phyloP scores from a whole-genome alignment of 371 early-diverging fungal genomes.

The Umbelopsis sp. region DNA sequence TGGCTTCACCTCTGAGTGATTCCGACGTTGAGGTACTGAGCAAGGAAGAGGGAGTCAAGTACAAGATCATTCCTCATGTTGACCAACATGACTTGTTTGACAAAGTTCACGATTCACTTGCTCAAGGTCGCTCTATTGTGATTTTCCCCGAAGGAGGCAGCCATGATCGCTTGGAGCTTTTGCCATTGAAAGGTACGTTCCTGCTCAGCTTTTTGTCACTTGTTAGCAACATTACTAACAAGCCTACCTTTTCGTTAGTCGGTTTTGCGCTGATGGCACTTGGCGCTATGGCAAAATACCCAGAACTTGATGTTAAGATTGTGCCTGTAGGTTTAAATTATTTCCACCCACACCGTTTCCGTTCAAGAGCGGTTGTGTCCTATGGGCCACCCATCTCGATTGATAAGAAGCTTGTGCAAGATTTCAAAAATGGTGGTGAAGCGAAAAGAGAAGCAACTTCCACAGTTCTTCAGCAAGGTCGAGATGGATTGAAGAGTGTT shows the following conservation, averaged over 20 bases:
- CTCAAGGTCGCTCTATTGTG: constrained; percentile 69
- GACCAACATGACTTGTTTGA: constrained; percentile 77
- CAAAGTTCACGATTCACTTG: constrained; percentile 70
- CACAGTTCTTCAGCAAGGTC: constrained; percentile 61
- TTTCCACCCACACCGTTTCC: constrained; percentile 89
- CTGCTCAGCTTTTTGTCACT: background rate
- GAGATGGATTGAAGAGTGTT: constrained; percentile 72
- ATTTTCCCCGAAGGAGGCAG: constrained; percentile 94
- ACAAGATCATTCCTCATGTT: constrained; percentile 73
- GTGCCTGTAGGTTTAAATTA: constrained; percentile 87
- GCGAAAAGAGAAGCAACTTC: constrained; percentile 74
- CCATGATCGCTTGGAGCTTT: constrained; percentile 86
- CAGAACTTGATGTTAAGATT: constrained; percentile 77
- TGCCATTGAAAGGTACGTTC: constrained; percentile 77
- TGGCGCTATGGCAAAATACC: constrained; percentile 76
- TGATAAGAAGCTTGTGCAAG: constrained; percentile 63
- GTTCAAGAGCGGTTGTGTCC: constrained; percentile 87
- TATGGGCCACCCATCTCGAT: constrained; percentile 81
- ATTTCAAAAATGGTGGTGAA: constrained; percentile 72
- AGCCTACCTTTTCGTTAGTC: constrained; percentile 33
- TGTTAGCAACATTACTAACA: background rate
- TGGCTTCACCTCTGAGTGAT: constrained; percentile 51
- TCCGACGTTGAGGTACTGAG: constrained; percentile 42
- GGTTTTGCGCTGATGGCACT: constrained; percentile 83
- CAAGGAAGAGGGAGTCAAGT: constrained; percentile 31